These are phyloP conservation scores for Quercus dentata DNA, from an alignment of 306 rosid species.

Conservation along the genomic window DNA sequence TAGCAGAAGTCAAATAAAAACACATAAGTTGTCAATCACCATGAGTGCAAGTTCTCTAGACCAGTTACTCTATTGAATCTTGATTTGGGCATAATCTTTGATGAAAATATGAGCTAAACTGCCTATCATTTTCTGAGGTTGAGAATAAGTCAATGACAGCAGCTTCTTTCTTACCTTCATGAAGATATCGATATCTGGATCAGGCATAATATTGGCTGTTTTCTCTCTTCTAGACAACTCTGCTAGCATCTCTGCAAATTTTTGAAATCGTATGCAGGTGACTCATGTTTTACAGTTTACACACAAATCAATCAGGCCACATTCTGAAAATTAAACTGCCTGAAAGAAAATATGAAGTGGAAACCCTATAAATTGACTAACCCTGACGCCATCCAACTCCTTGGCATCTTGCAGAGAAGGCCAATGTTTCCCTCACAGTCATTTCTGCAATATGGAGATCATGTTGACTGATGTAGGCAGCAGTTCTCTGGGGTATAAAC, in stretches of 20 bases:
- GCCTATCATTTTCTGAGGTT: no score
- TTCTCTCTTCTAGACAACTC: slow-evolving; percentile 51
- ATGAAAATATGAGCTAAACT: no score
- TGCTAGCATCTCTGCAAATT: slow-evolving; percentile 35
- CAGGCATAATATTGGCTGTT: slow-evolving; percentile 43
- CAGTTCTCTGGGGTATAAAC: slow-evolving; percentile 42
- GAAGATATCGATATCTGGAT: slow-evolving; percentile 45
- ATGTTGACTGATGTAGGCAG: slow-evolving; percentile 46
- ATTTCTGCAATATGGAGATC: slow-evolving; percentile 48
- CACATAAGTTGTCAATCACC: no score
- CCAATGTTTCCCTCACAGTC: slow-evolving; percentile 53
- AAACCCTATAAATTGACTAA: not conserved
- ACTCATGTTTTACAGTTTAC: no score
- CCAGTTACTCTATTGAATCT: no score
- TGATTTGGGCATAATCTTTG: no score
- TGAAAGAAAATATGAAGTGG: no score
- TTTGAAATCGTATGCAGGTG: not conserved
- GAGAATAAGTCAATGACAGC: no score
- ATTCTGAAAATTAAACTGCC: no score
- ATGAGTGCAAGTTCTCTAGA: no score
- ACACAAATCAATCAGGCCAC: no score
- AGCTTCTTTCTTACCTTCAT: slow-evolving; percentile 37
- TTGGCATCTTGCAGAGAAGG: slow-evolving; percentile 52
- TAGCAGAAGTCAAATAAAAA: not conserved
- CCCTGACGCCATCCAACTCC: slow-evolving; percentile 49